A percentile compares a stretch with the other conserved stretches of the same genome.
phyloP scores from a whole-genome alignment of 2,329 filamentous ascomycete species.

The Aspergillus aculeatinus region DNA sequence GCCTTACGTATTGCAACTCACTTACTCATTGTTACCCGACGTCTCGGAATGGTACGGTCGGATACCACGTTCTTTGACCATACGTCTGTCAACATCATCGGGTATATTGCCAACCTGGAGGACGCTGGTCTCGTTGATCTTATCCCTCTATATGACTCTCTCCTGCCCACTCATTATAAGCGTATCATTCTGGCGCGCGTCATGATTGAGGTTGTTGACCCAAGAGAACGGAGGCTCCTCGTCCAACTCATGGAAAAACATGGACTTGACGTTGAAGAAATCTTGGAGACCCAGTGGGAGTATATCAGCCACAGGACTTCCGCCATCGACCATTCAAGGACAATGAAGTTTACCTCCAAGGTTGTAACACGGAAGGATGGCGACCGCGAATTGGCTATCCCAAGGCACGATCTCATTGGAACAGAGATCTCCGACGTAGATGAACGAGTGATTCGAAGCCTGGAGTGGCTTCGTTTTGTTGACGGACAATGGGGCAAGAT shows the following conservation, averaged over 20 bases:
- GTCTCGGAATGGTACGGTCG: constrained; percentile 52
- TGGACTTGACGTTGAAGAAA: constrained; percentile 68
- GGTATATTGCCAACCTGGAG: constrained; percentile 78
- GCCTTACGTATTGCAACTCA: constrained; percentile 69
- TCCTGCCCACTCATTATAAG: constrained; percentile 63
- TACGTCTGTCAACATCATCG: constrained; percentile 61
- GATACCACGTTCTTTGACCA: constrained; percentile 64
- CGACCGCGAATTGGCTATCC: constrained; percentile 58
- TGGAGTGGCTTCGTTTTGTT: constrained; percentile 82
- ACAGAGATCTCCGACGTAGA: constrained; percentile 59
- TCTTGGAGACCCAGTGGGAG: constrained; percentile 68
- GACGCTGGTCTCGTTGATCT: constrained; percentile 71
- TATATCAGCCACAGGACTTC: constrained; percentile 40
- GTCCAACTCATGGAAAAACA: constrained; percentile 74
- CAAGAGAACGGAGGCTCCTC: constrained; percentile 64
- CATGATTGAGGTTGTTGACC: constrained; percentile 69
- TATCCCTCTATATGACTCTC: constrained; percentile 84
- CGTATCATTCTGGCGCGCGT: constrained; percentile 74
- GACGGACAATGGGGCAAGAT: constrained; percentile 70
- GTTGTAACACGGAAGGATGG: constrained; percentile 54
- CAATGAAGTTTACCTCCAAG: constrained; percentile 32
- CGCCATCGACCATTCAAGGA: constrained; percentile 33
- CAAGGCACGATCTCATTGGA: constrained; percentile 70
- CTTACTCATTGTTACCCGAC: constrained; percentile 64
- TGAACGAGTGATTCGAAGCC: constrained; percentile 72